phyloP scores from a whole-genome alignment of 2,329 filamentous ascomycete species.

The Plenodomus tracheiphilus region DNA sequence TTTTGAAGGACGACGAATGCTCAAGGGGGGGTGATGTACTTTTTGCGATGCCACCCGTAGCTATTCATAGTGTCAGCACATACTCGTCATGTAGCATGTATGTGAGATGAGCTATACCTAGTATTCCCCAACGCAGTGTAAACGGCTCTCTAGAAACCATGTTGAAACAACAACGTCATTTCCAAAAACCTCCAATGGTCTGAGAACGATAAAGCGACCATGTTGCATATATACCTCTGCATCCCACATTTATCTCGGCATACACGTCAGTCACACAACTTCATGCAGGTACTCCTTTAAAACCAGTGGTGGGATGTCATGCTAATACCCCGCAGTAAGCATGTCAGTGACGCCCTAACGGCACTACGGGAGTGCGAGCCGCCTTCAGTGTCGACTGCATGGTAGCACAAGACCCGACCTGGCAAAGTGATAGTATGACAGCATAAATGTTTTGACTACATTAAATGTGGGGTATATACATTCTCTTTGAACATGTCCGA shows the following conservation, averaged over 20 bases:
- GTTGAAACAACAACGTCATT: not conserved
- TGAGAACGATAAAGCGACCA: too few species aligned
- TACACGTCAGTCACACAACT: not conserved
- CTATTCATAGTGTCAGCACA: slow-evolving; percentile 41
- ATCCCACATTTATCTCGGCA: not conserved
- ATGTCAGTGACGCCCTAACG: not conserved
- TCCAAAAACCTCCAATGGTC: too few species aligned
- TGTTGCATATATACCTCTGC: too few species aligned
- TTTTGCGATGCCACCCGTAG: slow-evolving; percentile 47
- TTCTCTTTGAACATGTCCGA: not conserved
- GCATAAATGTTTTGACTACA: slow-evolving; percentile 46
- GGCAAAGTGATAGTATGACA: too few species aligned
- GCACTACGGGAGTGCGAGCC: not conserved
- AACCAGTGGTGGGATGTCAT: not conserved
- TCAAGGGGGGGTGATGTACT: slow-evolving; percentile 1
- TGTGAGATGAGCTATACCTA: too few species aligned
- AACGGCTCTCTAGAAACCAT: slow-evolving; percentile 11
- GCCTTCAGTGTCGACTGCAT: too few species aligned
- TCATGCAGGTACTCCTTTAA: not conserved
- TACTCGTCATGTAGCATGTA: too few species aligned
- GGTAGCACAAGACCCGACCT: too few species aligned
- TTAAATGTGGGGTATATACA: not conserved
- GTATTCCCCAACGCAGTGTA: slow-evolving; percentile 30
- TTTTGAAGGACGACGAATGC: too few species aligned
- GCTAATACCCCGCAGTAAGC: not conserved